Evolutionary conservation across 257 asterid genomes (phyloP).

Genomic region (Solanum paucissectum): DNA sequence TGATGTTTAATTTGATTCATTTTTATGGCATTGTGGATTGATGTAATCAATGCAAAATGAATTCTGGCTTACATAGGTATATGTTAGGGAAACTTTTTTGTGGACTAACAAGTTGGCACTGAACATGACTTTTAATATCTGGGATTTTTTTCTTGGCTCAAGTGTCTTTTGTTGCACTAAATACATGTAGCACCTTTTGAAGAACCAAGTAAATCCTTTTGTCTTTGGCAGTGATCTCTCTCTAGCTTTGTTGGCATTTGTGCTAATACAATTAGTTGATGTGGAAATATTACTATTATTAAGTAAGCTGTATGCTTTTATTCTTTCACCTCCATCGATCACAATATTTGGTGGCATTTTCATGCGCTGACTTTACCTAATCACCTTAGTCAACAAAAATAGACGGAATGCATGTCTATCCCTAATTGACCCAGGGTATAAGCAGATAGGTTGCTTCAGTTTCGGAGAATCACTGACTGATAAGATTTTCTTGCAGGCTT

Average conservation of each 20-base stretch:
- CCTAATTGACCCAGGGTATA: not conserved
- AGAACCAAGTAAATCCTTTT: not conserved
- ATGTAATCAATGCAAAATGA: not conserved
- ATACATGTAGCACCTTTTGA: not conserved
- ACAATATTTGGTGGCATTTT: not conserved
- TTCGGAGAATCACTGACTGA: not conserved
- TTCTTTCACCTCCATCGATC: not conserved
- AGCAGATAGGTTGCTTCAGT: not conserved
- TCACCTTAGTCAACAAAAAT: not conserved
- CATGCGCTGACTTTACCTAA: not conserved
- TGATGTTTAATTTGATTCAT: not conserved
- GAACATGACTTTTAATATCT: not conserved
- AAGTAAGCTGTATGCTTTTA: not conserved
- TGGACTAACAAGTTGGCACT: not conserved
- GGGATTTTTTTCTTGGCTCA: not conserved
- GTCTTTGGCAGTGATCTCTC: not conserved
- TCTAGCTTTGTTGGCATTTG: not conserved
- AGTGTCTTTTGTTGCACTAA: not conserved
- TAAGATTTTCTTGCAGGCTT: constrained; percentile 39
- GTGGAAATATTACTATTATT: not conserved
- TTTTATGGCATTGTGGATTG: not conserved
- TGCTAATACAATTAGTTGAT: not conserved
- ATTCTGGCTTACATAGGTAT: not conserved
- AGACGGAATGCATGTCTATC: not conserved
- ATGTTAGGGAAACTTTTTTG: not conserved